Evolutionary conservation across 75 land plant species (phyloP), one percentile per base, ranked within the genome.

Genomic region (Pseudotsuga menziesii): DNA sequence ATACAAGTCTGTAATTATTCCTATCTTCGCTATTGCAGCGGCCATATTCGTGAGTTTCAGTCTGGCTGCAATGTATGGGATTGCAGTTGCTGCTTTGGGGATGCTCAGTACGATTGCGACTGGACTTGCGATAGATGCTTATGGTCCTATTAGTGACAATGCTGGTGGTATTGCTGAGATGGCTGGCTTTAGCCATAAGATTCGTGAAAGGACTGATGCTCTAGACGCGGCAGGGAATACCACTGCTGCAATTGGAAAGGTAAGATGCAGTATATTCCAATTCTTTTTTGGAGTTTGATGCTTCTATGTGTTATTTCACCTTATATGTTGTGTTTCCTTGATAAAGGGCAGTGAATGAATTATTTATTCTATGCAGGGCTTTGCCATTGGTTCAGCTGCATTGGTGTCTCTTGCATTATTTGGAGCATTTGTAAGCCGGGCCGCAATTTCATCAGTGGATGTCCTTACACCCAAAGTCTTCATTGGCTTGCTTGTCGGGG

Each of bases 201-300:
- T 92, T 54, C 85, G 95, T 48, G 91, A 91, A 54, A 79, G 94
- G 75, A 92, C 94, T 12, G 95, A 92, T 83, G 95, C 94, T 62
- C 76, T 93, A 11, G 95, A 93, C 83, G 94, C 95, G 64, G 94
- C 95, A 41, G 95, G 95, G 56, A 92, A 92, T 83, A 92, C 95
- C 69, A 92, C 95, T 57, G 94, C 95, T 71, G 95, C 95, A 22
- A 93, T 93, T 76, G 95, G 95, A 23, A 93, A 93, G 94, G 94
- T 90, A 25, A 73, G 32, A 73, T 55, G 58, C 22, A 19, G 23
- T 67, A 14, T 9, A 22, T 39, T 3, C 6, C 13, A 14, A 15
- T 56, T 15, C 57, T 48, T 70, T 75, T 12, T 27, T 56, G 25
- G 26, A 14, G 35, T 15, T 12, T 54, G 7, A 14, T 32, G 20